Evolutionary conservation across 1,284 basidiomycete species (phyloP), one percentile per base, ranked within the genome.

Genomic region (Neolentinus lepideus): DNA sequence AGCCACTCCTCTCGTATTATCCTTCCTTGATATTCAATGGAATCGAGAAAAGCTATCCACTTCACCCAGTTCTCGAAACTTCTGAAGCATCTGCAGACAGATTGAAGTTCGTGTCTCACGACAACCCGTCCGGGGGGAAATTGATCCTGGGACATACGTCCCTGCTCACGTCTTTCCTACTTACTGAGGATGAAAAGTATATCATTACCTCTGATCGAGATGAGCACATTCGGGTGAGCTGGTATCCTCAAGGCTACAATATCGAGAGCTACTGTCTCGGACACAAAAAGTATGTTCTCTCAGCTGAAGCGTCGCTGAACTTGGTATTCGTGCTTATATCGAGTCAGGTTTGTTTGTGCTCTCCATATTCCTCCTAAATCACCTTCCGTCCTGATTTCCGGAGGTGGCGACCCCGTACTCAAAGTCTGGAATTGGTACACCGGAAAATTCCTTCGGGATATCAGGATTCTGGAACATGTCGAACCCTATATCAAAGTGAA

Each of bases 161-260:
- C 10, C 80, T 92, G 51, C 71, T 97, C 55, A 94, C 88, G 2
- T 71, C 79, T 1, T 84, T 90, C 65, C 63, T 85, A 43, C 78
- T 95, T 53, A 80, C 85, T 0, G 65, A 69, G 0, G 84, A 91
- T 64, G 83, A 87, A 59, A 78, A 77, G 56, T 85, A 79, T 64
- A 84, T 98, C 63, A 78, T 96, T 61, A 92, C 92, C 0, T 88
- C 91, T 0, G 94, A 97, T 67, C 74, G 94, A 48, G 94, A 97
- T 65, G 94, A 97, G 67, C 94, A 97, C 66, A 88, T 98, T 54
- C 79, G 94, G 54, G 80, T 95, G n/a, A 93, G 90, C 64, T 84
- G 89, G 80, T 97, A 83, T 66, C 94, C 94, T 0, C 75, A 88
- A 57, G 88, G 92, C 12, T 89, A 88, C 62, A 80, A 83, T 33